A percentile compares a stretch with the other conserved stretches of the same genome.
phyloP scores from a whole-genome alignment of 2,329 filamentous ascomycete genomes.

The Aciculosporium take region DNA sequence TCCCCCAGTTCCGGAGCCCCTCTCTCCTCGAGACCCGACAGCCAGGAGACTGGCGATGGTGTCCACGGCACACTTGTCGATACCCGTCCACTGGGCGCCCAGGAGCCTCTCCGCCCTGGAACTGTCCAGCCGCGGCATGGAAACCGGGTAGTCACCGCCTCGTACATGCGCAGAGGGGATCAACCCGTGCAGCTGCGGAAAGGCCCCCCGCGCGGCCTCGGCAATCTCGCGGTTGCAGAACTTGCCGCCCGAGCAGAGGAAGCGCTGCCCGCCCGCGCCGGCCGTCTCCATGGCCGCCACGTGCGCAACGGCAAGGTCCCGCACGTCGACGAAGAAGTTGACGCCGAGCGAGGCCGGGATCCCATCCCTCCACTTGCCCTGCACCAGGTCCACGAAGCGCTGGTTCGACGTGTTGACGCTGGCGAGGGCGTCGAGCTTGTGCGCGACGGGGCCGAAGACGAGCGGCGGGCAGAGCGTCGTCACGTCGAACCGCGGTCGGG shows the following conservation, averaged over 20 bases:
- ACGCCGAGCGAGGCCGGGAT: constrained; percentile 27
- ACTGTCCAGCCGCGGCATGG: neutral
- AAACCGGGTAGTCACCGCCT: neutral
- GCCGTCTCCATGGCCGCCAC: constrained; percentile 34
- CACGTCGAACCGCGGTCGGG: constrained; percentile 33
- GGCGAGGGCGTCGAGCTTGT: constrained; percentile 29
- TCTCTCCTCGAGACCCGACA: too few species aligned
- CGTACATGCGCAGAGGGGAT: constrained; percentile 13
- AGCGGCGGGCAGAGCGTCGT: constrained; percentile 41
- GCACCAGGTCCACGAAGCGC: constrained; percentile 27
- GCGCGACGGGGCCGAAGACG: constrained; percentile 38
- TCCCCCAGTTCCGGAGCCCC: too few species aligned
- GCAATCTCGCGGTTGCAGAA: constrained; percentile 33
- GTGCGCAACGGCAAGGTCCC: constrained; percentile 40
- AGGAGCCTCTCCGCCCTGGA: neutral
- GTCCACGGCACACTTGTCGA: constrained; percentile 1
- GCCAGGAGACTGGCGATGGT: neutral
- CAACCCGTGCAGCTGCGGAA: constrained; percentile 38
- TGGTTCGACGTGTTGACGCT: constrained; percentile 40
- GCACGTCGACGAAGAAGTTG: constrained; percentile 39
- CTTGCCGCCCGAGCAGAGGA: constrained; percentile 33
- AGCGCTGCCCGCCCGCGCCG: constrained; percentile 33
- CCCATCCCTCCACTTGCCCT: neutral
- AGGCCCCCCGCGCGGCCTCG: constrained; percentile 28
- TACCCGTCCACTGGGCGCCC: constrained; percentile 1